Percentiles rank a stretch among this genome's conserved stretches.
Evolutionary conservation across 805 yeast genomes (phyloP).

Genomic region (Kazachstania africana): DNA sequence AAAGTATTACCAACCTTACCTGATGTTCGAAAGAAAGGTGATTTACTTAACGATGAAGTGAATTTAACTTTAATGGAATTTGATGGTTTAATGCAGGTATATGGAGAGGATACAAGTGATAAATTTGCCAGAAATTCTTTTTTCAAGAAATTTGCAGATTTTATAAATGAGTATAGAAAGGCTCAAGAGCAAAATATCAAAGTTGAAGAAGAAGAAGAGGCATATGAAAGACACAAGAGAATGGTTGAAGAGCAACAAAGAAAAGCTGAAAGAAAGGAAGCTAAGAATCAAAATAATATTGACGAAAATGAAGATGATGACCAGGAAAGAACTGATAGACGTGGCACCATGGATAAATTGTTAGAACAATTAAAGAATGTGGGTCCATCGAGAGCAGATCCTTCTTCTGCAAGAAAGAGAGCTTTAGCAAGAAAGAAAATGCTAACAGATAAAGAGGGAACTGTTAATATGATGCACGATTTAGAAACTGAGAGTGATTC

Average conservation of each 20-base stretch:
- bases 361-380: constrained; percentile 80
- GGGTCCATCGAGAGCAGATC: constrained; percentile 66
- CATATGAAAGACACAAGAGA: constrained; percentile 66
- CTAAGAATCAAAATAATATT: constrained; percentile 3
- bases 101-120: constrained; percentile 84
- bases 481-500: constrained; percentile 20
- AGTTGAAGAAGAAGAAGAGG: constrained; percentile 69
- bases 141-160: constrained; percentile 68
- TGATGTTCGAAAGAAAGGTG: constrained; percentile 61
- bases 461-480: constrained; percentile 7
- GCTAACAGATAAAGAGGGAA: constrained; percentile 18
- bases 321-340: constrained; percentile 15
- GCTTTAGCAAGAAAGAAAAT: constrained; percentile 62
- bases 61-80: constrained; percentile 53
- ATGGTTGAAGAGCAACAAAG: constrained; percentile 29
- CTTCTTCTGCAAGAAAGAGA: constrained; percentile 68
- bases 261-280: constrained; percentile 11
- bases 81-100: constrained; percentile 60
- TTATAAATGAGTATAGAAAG: constrained; percentile 65
- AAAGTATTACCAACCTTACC: constrained; percentile 58
- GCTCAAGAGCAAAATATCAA: constrained; percentile 71
- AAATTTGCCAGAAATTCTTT: constrained; percentile 54
- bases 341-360: constrained; percentile 69
- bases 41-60: constrained; percentile 51
- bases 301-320: constrained; percentile 6